Conservation (phyloP, 2,329 filamentous ascomycete genomes). For the Ambrosiella cleistominuta region DNA sequence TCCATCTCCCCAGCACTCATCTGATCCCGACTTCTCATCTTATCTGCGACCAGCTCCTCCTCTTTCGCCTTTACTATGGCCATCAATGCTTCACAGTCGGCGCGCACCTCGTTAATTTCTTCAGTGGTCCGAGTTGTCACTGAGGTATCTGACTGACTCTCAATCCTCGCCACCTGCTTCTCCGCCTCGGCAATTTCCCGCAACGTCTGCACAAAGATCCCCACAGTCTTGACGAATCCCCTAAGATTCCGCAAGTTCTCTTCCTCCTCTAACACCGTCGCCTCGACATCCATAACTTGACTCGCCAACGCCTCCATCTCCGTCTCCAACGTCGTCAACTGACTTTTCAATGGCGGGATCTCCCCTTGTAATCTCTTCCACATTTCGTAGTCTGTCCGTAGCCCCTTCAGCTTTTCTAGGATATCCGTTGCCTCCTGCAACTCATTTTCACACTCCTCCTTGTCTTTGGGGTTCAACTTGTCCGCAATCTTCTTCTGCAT, state of each 20-base stretch:
- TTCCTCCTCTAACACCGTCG: conserved; percentile 43
- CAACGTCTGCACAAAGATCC: conserved; percentile 54
- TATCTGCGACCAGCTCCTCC: conserved; percentile 48
- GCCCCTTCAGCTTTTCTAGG: conserved; percentile 42
- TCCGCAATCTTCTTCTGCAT: conserved; percentile 51
- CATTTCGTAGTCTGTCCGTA: conserved; percentile 52
- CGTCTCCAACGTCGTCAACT: conserved; percentile 42
- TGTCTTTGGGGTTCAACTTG: conserved; percentile 41
- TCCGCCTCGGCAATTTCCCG: conserved; percentile 56
- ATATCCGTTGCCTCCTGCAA: conserved; percentile 33
- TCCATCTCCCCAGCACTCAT: conserved; percentile 60
- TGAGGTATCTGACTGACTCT: conserved; percentile 35
- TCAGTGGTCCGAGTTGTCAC: conserved; percentile 37
- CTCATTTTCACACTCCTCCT: conserved; percentile 43
- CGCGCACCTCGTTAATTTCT: conserved; percentile 66
- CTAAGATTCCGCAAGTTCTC: conserved; percentile 56
- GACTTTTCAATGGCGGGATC: conserved; percentile 48
- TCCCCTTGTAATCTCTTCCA: conserved; percentile 55
- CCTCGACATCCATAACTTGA: conserved; percentile 51
- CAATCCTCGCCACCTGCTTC: conserved; percentile 55
- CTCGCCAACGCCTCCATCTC: conserved; percentile 43
- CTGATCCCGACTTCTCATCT: conserved; percentile 50
- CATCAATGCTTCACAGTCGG: conserved; percentile 47
- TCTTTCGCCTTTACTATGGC: conserved; percentile 46
- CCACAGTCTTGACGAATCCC: conserved; percentile 56